These are phyloP conservation scores for Atractiella rhizophila DNA, from an alignment of 768 basidiomycete genomes.

Conservation along the genomic window DNA sequence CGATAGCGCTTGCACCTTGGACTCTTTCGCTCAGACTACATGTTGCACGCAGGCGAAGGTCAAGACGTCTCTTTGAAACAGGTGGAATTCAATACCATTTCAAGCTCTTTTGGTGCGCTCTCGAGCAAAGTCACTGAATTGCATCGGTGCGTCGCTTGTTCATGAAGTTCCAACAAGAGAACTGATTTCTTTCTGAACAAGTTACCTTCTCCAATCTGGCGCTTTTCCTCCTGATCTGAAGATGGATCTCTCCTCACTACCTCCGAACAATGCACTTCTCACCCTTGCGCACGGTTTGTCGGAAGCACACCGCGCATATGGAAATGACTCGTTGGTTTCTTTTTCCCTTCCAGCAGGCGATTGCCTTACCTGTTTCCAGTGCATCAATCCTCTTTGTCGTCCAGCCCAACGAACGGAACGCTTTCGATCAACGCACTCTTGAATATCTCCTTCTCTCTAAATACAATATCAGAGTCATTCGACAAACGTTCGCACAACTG, in stretches of 20 bases:
- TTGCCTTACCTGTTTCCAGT: constrained; percentile 16
- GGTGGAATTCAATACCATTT: constrained; percentile 95
- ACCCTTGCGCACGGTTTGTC: constrained; percentile 53
- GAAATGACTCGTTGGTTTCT: constrained; percentile 9
- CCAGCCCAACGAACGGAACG: constrained; percentile 64
- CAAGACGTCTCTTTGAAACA: constrained; percentile 35
- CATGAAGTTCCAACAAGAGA: background rate
- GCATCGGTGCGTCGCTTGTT: constrained; percentile 36
- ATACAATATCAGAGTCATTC: constrained; percentile 40
- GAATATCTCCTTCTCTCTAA: constrained; percentile 63
- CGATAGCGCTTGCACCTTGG: constrained; percentile 49
- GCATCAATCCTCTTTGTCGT: constrained; percentile 62
- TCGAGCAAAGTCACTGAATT: constrained; percentile 41
- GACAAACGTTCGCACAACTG: constrained; percentile 34
- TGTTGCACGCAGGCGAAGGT: constrained; percentile 36
- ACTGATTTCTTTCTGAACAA: constrained; percentile 17
- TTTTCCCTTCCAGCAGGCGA: constrained; percentile 1
- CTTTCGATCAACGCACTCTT: constrained; percentile 73
- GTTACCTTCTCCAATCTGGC: constrained; percentile 42
- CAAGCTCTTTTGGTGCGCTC: constrained; percentile 62
- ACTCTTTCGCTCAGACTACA: constrained; percentile 80
- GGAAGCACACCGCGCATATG: constrained; percentile 52
- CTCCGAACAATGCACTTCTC: constrained; percentile 42
- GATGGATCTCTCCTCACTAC: constrained; percentile 35
- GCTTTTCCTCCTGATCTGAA: constrained; percentile 37